Evolutionary conservation across 2,329 filamentous ascomycete genomes (phyloP), one percentile per base, ranked within the genome.

Genomic region (Trichoderma simmonsii): DNA sequence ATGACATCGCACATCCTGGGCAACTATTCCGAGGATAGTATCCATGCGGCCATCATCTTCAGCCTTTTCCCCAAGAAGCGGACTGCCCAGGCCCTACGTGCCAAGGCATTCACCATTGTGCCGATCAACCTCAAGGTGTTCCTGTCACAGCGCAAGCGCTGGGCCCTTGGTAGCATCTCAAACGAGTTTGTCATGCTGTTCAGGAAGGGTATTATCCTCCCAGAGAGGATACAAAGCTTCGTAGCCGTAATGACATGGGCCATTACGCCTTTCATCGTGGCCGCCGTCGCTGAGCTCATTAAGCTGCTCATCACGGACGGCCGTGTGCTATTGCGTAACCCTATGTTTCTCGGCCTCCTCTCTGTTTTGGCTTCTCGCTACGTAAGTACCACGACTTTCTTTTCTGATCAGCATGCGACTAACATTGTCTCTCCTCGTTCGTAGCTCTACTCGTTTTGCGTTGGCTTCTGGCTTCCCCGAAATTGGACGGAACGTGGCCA

Each of bases 111-210:
- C 73, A 86, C 85, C 1, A 83, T 84, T 30, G 84, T 85, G 0
- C 84, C 84, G 0, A 82, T 83, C 69, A 79, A 76, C 48, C 82
- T 83, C 80, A 82, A 80, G 30, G 85, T 86, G 0, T 86, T 86
- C 63, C 76, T 86, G 30, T 85, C 83, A 5, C 85, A 86, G 76
- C 81, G 85, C 6, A 84, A 85, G 76, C 81, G 85, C 0, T 86
- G 85, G 84, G 83, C 85, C 1, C 75, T 86, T 11, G 85, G 84
- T 0, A 84, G 83, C 43, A 85, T 84, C 32, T 82, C 82, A 5
- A 86, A 86, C 73, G 85, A 87, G 75, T 82, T 86, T 30, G 82
- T 85, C 76, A 82, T 86, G 78, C 80, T 85, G n/a, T 81, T 83
- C 68, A 79, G 83, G 0, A 81, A 81, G 1, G 81, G 83, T 0